These are phyloP conservation scores for Penicillium simplicissimum DNA, from an alignment of 495 filamentous ascomycete species.

Conservation along the genomic window DNA sequence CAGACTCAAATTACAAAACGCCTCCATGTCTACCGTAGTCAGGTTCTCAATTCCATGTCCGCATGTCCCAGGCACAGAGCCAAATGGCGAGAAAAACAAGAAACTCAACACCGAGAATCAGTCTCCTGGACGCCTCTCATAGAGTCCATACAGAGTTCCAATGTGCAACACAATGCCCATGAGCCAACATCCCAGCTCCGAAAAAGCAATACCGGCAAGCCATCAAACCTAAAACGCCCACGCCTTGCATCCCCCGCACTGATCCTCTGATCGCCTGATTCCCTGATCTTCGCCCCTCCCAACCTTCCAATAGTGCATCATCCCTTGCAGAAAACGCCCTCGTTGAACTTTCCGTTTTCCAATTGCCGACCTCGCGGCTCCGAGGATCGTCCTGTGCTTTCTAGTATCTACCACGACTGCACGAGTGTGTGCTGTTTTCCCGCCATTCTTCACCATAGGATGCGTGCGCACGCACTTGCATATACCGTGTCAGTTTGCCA, in stretches of 20 bases:
- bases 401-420: neutral
- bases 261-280: slow-evolving; percentile 22
- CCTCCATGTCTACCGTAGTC: neutral
- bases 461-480: neutral
- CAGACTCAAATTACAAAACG: neutral
- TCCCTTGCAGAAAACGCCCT: slow-evolving; percentile 28
- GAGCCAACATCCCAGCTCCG: neutral
- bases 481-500: slow-evolving; percentile 17
- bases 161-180: neutral
- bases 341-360: slow-evolving; percentile 1
- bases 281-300: slow-evolving; percentile 2
- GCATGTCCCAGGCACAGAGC: neutral
- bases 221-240: slow-evolving; percentile 7
- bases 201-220: slow-evolving; percentile 15
- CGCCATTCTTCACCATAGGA: neutral
- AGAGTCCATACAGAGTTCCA: neutral
- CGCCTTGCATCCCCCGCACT: slow-evolving; percentile 20
- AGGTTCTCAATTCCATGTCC: neutral
- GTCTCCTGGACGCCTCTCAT: neutral
- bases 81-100: neutral
- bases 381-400: slow-evolving; percentile 10
- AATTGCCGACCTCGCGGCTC: slow-evolving; percentile 7
- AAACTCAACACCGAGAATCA: neutral
- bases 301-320: slow-evolving; percentile 1
- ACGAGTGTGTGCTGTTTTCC: neutral